Base-by-base conservation (phyloP, 257 asterid genomes). In the Scutellaria minor region DNA sequence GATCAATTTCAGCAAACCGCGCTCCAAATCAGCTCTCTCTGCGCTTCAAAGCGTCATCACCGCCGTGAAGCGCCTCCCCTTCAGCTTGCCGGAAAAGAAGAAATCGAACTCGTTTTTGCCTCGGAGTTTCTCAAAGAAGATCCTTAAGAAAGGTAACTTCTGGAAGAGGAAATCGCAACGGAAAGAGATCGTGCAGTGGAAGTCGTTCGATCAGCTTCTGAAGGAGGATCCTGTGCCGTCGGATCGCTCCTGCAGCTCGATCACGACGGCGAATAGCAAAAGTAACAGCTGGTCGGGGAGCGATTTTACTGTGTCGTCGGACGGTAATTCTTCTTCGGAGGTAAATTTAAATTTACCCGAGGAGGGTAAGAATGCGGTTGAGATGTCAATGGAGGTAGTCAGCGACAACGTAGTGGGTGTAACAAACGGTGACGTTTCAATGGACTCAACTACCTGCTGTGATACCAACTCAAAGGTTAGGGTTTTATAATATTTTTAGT, bases 51-150 rank as follows among this genome's bases (percentile, higher is more conserved):
- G 77, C 60, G 85, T 87, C 45, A 70, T 92, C 54, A 71, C 85
- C n/a, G 96, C 96, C 66, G 86, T 88, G 20, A 90, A 78, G 52
- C 82, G 81, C 75, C 84, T 89, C 65, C 88, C 82, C 0, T 79
- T 89, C 61, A 48, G 82, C 13, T 54, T 82, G 53, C 69, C 79
- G 41, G 76, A 54, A 2, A 77, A 79, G 75, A 85, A 65, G 7
- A 80, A 56, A 31, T 18, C 22, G 6, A 64, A 35, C 37, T 48
- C 83, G 24, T 82, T 84, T 15, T 51, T 87, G 46, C 77, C 91
- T 0, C 75, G 86, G 69, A 90, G 81, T 31, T 51, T 93, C 4
- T 85, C 98, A 0, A 79, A 61, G 72, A 83, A 78, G 54, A 72
- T 88, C 9, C 79, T 88, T 24, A 82, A 68, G 68, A 78, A 79